Percentiles rank a stretch among this genome's conserved stretches.
Evolutionary conservation across 1,139 yeast genomes (phyloP).

Genomic region (Debaryomyces nepalensis): DNA sequence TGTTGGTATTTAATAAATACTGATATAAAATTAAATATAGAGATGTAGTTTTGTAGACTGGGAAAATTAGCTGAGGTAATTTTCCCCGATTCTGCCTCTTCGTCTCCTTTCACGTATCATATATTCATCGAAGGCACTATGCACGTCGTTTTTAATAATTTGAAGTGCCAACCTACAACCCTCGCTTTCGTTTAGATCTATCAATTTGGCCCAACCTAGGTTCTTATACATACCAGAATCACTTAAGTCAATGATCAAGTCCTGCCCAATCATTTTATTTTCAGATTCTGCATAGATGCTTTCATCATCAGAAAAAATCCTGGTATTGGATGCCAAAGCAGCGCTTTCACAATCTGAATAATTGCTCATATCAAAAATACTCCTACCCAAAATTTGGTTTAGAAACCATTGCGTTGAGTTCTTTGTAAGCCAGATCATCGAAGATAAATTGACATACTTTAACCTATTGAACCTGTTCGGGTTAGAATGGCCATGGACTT

Average conservation of each 20-base stretch:
- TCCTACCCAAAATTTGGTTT: slow-evolving; percentile 20
- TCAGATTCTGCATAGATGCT: slow-evolving; percentile 2
- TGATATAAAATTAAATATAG: slow-evolving; percentile 8
- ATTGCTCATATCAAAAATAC: slow-evolving; percentile 15
- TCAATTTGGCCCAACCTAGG: slow-evolving; percentile 55
- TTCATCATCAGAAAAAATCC: slow-evolving; percentile 15
- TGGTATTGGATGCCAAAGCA: no score
- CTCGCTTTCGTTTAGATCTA: slow-evolving; percentile 34
- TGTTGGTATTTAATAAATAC: slow-evolving; percentile 4
- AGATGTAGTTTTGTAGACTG: slow-evolving; percentile 1
- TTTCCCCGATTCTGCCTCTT: slow-evolving; percentile 52
- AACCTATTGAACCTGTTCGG: slow-evolving; percentile 27
- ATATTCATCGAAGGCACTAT: slow-evolving; percentile 35
- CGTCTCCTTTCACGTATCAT: slow-evolving; percentile 40
- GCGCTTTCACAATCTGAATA: slow-evolving; percentile 14
- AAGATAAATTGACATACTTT: slow-evolving; percentile 42
- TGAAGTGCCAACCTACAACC: slow-evolving; percentile 39
- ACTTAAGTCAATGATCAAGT: slow-evolving; percentile 48
- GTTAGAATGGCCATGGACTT: slow-evolving; percentile 27
- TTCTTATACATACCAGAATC: slow-evolving; percentile 65
- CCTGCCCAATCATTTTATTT: slow-evolving; percentile 18
- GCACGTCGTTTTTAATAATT: slow-evolving; percentile 38
- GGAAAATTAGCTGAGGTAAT: slow-evolving; percentile 31
- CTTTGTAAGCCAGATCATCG: slow-evolving; percentile 59
- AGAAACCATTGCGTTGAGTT: slow-evolving; percentile 40